Evolutionary conservation across 2,329 filamentous ascomycete species (phyloP).

Genomic region (Penicillium brevicompactum): DNA sequence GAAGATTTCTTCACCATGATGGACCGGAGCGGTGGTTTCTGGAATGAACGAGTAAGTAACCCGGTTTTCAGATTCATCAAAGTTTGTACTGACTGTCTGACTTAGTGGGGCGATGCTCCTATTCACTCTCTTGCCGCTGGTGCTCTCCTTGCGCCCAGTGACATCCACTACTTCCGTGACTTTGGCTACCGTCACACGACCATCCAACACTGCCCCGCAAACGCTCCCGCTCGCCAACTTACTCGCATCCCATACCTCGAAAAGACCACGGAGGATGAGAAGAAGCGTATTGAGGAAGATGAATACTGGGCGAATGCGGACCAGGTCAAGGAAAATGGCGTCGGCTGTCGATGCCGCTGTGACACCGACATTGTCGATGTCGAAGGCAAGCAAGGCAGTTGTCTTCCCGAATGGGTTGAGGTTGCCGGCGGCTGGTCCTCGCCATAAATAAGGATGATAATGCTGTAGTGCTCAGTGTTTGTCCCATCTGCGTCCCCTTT

Average conservation of each 20-base stretch:
- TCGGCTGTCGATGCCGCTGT: slow-evolving; percentile 93
- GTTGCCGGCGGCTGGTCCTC: slow-evolving; percentile 90
- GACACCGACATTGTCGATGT: slow-evolving; percentile 98
- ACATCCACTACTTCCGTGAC: slow-evolving; percentile 99
- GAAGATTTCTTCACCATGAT: slow-evolving; percentile 99
- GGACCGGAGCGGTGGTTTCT: slow-evolving; percentile 96
- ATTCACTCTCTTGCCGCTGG: slow-evolving; percentile 97
- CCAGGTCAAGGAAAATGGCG: slow-evolving; percentile 87
- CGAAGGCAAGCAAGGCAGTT: slow-evolving; percentile 95
- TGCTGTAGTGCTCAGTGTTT: slow-evolving; percentile 15
- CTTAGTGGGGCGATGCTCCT: slow-evolving; percentile 94
- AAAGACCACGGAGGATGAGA: slow-evolving; percentile 76
- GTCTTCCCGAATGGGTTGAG: slow-evolving; percentile 93
- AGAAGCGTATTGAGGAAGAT: slow-evolving; percentile 86
- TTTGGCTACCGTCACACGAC: slow-evolving; percentile 98
- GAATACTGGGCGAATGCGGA: slow-evolving; percentile 94
- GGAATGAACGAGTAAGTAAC: slow-evolving; percentile 89
- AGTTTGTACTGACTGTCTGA: slow-evolving; percentile 32
- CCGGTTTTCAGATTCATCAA: neutral
- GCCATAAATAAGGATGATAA: slow-evolving; percentile 43
- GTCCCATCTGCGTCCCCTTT: slow-evolving; percentile 30
- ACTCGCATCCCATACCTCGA: slow-evolving; percentile 79
- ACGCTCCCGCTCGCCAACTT: slow-evolving; percentile 85
- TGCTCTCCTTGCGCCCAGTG: slow-evolving; percentile 74
- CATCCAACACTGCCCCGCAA: slow-evolving; percentile 96